Evolutionary conservation across 176 grass and related monocot species (phyloP).

Genomic region (Cymbopogon citratus): DNA sequence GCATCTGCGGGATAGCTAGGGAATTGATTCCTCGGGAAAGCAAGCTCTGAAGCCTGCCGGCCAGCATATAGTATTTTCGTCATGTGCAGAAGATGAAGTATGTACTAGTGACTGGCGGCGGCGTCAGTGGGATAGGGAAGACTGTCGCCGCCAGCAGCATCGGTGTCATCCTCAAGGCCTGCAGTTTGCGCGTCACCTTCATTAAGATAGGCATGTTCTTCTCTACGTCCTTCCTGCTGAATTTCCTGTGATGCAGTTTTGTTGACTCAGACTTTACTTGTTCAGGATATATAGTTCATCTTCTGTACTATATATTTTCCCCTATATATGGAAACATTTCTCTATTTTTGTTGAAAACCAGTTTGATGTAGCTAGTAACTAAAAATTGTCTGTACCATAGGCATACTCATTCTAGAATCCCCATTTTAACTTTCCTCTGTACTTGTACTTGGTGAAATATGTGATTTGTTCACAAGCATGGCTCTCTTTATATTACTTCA

Average conservation of each 20-base stretch:
- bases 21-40: background rate
- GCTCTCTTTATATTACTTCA: background rate
- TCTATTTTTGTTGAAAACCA: background rate
- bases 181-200: slow-evolving; percentile 36
- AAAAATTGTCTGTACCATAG: background rate
- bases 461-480: background rate
- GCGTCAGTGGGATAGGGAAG: slow-evolving; percentile 34
- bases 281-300: background rate
- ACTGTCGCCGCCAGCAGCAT: slow-evolving; percentile 43
- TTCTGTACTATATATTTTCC: background rate
- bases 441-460: background rate
- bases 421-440: background rate
- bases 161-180: slow-evolving; percentile 41
- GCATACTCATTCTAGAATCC: background rate
- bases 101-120: background rate
- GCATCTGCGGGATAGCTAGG: slow-evolving; percentile 20
- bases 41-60: background rate
- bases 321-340: background rate
- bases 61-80: background rate
- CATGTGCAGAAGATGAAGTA: background rate
- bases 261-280: background rate
- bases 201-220: slow-evolving; percentile 31
- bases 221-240: background rate
- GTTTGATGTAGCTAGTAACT: background rate
- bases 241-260: background rate